These are phyloP conservation scores for Torrubiella hemipterigena DNA, from an alignment of 2,329 filamentous ascomycete genomes.

Conservation along the genomic window DNA sequence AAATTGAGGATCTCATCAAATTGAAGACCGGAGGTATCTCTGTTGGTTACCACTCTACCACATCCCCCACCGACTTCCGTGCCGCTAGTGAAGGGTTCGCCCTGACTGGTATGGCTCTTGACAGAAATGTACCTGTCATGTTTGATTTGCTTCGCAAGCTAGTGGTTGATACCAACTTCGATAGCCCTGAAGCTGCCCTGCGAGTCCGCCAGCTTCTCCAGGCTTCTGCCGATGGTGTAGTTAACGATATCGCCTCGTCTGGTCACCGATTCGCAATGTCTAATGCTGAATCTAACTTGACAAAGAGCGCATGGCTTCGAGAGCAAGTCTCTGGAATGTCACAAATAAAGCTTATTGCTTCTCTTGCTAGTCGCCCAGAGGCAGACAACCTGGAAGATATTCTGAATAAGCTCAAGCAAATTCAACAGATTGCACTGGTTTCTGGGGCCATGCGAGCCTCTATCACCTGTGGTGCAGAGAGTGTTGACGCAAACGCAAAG, in stretches of 20 bases:
- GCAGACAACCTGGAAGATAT: constrained; percentile 62
- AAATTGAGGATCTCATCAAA: constrained; percentile 92
- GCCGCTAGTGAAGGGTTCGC: constrained; percentile 69
- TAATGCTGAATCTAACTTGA: constrained; percentile 71
- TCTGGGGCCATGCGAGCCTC: constrained; percentile 62
- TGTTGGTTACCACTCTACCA: constrained; percentile 71
- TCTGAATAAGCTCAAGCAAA: constrained; percentile 71
- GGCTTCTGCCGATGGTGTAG: constrained; percentile 73
- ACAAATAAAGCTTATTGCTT: constrained; percentile 75
- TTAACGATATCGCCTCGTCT: constrained; percentile 83
- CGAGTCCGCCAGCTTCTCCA: constrained; percentile 82
- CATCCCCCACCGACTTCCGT: constrained; percentile 61
- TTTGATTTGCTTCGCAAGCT: constrained; percentile 72
- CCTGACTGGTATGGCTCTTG: constrained; percentile 77
- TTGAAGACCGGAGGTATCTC: constrained; percentile 88
- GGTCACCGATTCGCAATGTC: constrained; percentile 80
- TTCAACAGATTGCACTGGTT: constrained; percentile 67
- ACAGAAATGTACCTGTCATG: constrained; percentile 85
- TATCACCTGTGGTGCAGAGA: constrained; percentile 74
- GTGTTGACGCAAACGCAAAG: constrained; percentile 54
- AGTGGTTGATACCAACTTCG: constrained; percentile 81
- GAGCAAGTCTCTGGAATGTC: constrained; percentile 87
- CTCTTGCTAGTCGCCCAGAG: constrained; percentile 60
- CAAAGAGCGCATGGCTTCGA: constrained; percentile 55
- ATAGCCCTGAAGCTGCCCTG: constrained; percentile 65